Percentiles rank a stretch among this genome's conserved stretches.
phyloP scores from a whole-genome alignment of 106 monocot species.

The Phalaenopsis equestris region DNA sequence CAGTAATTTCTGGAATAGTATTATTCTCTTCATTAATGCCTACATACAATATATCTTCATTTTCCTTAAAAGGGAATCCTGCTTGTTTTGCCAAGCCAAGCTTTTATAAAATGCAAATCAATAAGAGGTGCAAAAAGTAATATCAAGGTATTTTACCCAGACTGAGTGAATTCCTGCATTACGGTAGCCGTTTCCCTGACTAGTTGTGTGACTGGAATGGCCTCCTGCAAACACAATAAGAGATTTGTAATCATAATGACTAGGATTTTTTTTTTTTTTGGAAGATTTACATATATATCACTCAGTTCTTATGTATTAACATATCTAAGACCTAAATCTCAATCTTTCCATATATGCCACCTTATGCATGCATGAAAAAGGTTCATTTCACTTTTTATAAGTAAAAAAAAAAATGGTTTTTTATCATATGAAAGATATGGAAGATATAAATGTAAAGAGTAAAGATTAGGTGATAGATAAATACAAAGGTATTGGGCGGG shows the following conservation, averaged over 20 bases:
- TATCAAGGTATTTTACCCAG: slow-evolving; percentile 9
- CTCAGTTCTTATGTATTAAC: too few relatives aligned
- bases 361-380: too few relatives aligned
- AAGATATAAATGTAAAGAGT: too few relatives aligned
- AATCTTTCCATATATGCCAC: too few relatives aligned
- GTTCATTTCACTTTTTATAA: too few relatives aligned
- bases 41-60: neutral
- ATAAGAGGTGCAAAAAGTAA: neutral
- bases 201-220: slow-evolving; percentile 95
- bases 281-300: too few relatives aligned
- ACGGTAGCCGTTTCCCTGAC: slow-evolving; percentile 97
- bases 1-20: neutral
- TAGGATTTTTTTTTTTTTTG: neutral
- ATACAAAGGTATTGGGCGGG: too few relatives aligned
- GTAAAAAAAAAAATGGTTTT: too few relatives aligned
- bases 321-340: too few relatives aligned
- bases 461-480: too few relatives aligned
- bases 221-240: slow-evolving; percentile 46
- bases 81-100: neutral
- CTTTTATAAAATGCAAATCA: neutral
- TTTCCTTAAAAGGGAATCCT: neutral
- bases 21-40: neutral
- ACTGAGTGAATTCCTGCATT: slow-evolving; percentile 99
- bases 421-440: too few relatives aligned
- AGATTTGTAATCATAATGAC: neutral